These are phyloP conservation scores for Chrysanthemum lavandulifolium DNA, from an alignment of 129 eudicot species.

Conservation along the genomic window DNA sequence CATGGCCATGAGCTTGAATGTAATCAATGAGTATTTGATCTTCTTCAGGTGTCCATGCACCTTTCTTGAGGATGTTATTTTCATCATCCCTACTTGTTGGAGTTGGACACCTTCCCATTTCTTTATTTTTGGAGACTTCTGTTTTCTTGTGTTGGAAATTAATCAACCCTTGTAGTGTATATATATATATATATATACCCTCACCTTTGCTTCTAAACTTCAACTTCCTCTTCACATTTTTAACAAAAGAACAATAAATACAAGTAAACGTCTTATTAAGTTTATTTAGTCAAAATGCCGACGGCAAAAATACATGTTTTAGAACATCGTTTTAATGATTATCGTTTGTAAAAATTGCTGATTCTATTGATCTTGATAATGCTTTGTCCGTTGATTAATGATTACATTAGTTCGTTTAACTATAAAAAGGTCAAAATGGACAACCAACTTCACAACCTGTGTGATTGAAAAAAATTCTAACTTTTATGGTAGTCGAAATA, in stretches of 20 bases:
- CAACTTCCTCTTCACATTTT: constrained; percentile 17
- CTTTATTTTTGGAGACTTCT: background rate
- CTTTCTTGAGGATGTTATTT: constrained; percentile 37
- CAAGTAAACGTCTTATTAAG: background rate
- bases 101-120: constrained; percentile 48
- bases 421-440: too few species aligned
- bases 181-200: constrained; percentile 2
- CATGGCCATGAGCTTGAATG: constrained; percentile 51
- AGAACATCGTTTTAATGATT: too few species aligned
- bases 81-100: constrained; percentile 24
- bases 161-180: constrained; percentile 6
- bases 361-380: too few species aligned
- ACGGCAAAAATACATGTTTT: background rate
- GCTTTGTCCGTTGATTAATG: too few species aligned
- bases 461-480: too few species aligned
- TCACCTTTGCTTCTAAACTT: constrained; percentile 29
- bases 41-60: constrained; percentile 54
- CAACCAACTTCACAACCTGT: too few species aligned
- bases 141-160: constrained; percentile 19
- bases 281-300: background rate
- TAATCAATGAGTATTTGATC: constrained; percentile 40
- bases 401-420: too few species aligned
- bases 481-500: too few species aligned
- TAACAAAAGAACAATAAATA: constrained; percentile 4
- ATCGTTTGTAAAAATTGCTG: too few species aligned